Base-by-base conservation (phyloP, 2,329 filamentous ascomycete species). In the Colletotrichum eremochloae region DNA sequence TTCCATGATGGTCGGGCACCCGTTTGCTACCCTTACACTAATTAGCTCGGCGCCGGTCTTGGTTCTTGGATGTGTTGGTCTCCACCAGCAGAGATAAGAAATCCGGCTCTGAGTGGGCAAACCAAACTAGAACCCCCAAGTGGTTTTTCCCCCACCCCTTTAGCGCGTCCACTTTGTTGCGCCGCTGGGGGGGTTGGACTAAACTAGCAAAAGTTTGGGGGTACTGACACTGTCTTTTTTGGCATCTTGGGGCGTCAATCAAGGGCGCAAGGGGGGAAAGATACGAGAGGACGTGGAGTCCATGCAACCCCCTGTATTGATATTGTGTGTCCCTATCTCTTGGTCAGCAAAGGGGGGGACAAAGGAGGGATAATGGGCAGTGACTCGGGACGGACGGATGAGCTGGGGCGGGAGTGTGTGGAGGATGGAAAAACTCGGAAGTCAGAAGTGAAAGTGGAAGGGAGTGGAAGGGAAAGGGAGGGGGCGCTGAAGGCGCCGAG, bases 61-160 rank as follows among this genome's bases (percentile, higher is more conserved):
- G 62, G 24, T 48, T 63, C 58, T 48, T 50, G 9, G 15, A n/a
- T 48, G 46, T 48, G 46, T 48, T 48, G 38, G 31, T 24, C 66
- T 66, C 69, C 69, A 63, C 69, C 57, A 66, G 44, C 53, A 72
- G 55, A 72, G 69, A 72, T 72, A 69, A 72, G 69, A 48, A 64
- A 64, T 33, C n/a, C 18, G 24, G 33, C 53, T 56, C 50, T 72
- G 66, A 72, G 36, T 72, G 69, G 60, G 33, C 60, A 38, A 31
- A 38, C 12, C 20, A 29, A 31, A 20, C 31, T 61, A 58, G 15
- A 9, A 29, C 38, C 31, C 53, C 61, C 61, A 63, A 63, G 36
- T 44, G 42, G 15, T 44, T 24, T 24, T 24, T 20, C 6, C n/a
- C 46, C 20, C 46, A 8, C 20, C 44, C 9, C 6, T 53, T 52